Conservation (phyloP, 352 stramenopile genomes). For the Peronospora farinosa region DNA sequence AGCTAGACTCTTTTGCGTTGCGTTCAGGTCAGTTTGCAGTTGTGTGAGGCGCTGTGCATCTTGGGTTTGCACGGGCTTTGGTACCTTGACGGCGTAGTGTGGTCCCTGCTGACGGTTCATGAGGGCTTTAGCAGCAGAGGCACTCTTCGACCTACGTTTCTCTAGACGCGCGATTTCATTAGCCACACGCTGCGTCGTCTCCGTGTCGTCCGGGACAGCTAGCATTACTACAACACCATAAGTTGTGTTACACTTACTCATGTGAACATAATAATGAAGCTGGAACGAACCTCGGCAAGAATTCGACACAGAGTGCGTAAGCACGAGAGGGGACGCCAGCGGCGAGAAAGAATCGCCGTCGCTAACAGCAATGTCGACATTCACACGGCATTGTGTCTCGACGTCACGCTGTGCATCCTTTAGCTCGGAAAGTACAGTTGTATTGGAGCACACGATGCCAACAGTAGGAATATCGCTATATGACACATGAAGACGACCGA, state of each 20-base stretch:
- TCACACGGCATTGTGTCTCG: slow-evolving; percentile 39
- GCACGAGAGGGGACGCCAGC: slow-evolving; percentile 20
- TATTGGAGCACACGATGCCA: slow-evolving; percentile 32
- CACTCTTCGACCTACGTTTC: slow-evolving; percentile 58
- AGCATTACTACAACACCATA: slow-evolving; percentile 44
- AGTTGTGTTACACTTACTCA: background rate
- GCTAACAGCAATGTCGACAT: slow-evolving; percentile 20
- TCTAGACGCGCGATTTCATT: slow-evolving; percentile 56
- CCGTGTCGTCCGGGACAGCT: slow-evolving; percentile 50
- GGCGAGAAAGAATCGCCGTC: background rate
- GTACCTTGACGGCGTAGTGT: slow-evolving; percentile 62
- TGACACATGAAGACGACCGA: background rate
- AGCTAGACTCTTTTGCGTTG: slow-evolving; percentile 44
- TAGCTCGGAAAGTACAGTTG: slow-evolving; percentile 26
- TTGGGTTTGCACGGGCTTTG: slow-evolving; percentile 54
- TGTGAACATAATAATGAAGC: background rate
- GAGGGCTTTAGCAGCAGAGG: slow-evolving; percentile 41
- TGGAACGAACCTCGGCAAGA: slow-evolving; percentile 41
- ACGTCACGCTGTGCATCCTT: slow-evolving; percentile 37
- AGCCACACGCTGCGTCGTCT: slow-evolving; percentile 58
- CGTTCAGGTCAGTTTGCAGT: slow-evolving; percentile 49
- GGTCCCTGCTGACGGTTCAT: slow-evolving; percentile 33
- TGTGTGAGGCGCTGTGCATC: slow-evolving; percentile 50
- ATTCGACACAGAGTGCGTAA: slow-evolving; percentile 51
- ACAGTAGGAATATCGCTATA: slow-evolving; percentile 23